Evolutionary conservation across 495 filamentous ascomycete species (phyloP).

Genomic region (Bryoglossum gracile): DNA sequence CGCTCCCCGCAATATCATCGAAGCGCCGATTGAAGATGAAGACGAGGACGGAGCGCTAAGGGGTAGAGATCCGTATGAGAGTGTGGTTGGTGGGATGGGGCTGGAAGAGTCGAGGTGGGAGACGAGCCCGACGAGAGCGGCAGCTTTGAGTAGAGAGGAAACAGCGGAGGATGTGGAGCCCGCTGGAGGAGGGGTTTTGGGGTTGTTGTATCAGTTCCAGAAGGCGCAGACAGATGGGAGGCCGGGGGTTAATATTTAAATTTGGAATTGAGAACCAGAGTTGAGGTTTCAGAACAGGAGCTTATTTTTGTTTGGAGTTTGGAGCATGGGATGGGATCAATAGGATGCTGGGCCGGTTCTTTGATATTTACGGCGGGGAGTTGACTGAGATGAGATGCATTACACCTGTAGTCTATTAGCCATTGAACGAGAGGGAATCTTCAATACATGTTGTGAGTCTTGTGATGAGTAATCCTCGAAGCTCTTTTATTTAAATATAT

Average conservation of each 20-base stretch:
- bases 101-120: slow-evolving; percentile 38
- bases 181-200: slow-evolving; percentile 60
- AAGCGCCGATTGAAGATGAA: slow-evolving; percentile 39
- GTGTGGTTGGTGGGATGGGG: slow-evolving; percentile 25
- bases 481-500: no score
- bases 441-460: not conserved
- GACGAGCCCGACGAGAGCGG: slow-evolving; percentile 25
- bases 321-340: not conserved
- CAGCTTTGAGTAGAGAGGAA: slow-evolving; percentile 24
- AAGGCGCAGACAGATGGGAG: slow-evolving; percentile 67
- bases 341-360: not conserved
- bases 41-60: slow-evolving; percentile 13
- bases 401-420: not conserved
- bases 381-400: no score
- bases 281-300: no score
- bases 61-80: slow-evolving; percentile 18
- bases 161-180: slow-evolving; percentile 45
- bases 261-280: not conserved
- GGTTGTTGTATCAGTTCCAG: slow-evolving; percentile 85
- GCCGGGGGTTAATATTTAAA: slow-evolving; percentile 26
- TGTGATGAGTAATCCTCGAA: not conserved
- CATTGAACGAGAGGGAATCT: not conserved
- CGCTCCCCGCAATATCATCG: slow-evolving; percentile 39
- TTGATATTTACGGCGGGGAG: not conserved
- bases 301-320: no score